Evolutionary conservation across 768 basidiomycete species (phyloP), one percentile per base, ranked within the genome.

Genomic region (Leucogyrophana mollusca): DNA sequence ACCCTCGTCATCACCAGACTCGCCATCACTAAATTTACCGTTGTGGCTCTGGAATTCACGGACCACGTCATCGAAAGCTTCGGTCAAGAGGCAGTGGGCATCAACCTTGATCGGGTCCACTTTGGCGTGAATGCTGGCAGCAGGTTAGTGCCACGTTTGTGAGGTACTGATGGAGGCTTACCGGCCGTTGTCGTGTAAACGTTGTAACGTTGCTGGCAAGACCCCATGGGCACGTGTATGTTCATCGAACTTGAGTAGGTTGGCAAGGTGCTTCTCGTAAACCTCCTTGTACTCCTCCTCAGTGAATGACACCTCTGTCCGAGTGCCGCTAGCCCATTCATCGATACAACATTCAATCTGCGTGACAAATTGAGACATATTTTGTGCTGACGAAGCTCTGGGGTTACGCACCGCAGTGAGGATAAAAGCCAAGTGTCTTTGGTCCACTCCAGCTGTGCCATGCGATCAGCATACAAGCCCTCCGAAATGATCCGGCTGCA

Each of bases 271-370:
- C 21, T 9, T 17, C 3, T 46, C 34, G 21, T 58, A 58, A 11
- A 53, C 35, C 1, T 13, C 14, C 21, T 50, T 47, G 36, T 58
- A 58, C 1, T 51, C 47, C n/a, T 40, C 44, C 8, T 50, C 51
- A 10, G 37, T 47, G 45, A 57, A 58, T 23, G 21, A 16, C 23
- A 47, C 38, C 18, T 47, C 22, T 14, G 21, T n/a, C 2, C 17
- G 5, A 16, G 42, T 51, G 9, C 57, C 55, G 3, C 52, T 54
- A 2, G 34, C 9, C 39, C 45, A 51, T 30, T 59, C 56, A 22
- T 59, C 56, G 30, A 59, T 53, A 16, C 20, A 27, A 24, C 47
- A 43, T 32, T 55, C 53, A 21, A 42, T 43, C 58, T 59, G 20
- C 9, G 30, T 21, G 17, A 25, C n/a, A 27, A 9, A 16, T n/a